These are phyloP conservation scores for Moricandia arvensis DNA, from an alignment of 345 rosid genomes.

Conservation along the genomic window DNA sequence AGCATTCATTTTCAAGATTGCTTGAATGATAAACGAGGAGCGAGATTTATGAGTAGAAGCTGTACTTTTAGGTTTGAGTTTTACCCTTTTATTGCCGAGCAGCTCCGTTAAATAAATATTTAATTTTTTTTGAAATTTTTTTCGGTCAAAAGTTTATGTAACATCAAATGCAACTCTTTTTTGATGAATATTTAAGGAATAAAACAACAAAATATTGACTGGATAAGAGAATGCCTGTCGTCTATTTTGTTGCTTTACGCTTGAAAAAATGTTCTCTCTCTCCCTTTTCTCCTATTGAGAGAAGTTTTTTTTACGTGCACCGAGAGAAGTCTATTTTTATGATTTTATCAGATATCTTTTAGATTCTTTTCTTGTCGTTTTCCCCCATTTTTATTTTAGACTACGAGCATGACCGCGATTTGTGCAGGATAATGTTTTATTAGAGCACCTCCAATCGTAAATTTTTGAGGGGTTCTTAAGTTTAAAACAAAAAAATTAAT, in stretches of 20 bases:
- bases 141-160: neutral
- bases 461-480: no score
- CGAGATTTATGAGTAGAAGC: slow-evolving; percentile 12
- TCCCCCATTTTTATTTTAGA: no score
- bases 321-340: neutral
- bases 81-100: no score
- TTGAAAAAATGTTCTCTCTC: neutral
- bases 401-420: no score
- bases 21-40: neutral
- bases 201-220: neutral
- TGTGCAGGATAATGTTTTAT: no score
- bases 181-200: neutral
- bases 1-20: slow-evolving; percentile 14
- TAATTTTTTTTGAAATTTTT: neutral
- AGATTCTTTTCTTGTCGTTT: no score
- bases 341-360: no score
- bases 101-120: no score
- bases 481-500: no score
- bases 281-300: neutral
- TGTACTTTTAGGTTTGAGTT: slow-evolving; percentile 9
- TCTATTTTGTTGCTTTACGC: neutral
- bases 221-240: neutral
- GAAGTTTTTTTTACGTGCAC: neutral
- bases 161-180: neutral
- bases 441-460: no score